Conservation (phyloP, 495 filamentous ascomycete genomes). For the Talaromyces ruber region DNA sequence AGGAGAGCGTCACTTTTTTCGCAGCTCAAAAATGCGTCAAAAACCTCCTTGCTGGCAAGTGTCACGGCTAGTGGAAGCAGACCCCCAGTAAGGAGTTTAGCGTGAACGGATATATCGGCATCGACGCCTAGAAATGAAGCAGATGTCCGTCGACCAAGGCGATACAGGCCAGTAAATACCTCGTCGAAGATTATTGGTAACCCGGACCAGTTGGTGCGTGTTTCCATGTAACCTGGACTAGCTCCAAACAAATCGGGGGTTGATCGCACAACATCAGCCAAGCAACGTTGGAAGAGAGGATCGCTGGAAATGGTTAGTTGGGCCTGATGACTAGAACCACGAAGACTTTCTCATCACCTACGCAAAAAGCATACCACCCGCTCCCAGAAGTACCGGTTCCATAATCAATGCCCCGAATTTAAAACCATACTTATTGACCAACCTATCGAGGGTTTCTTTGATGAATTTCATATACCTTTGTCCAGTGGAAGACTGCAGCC, state of each 20-base stretch:
- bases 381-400: slow-evolving; percentile 67
- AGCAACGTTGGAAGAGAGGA: slow-evolving; percentile 64
- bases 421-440: slow-evolving; percentile 42
- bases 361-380: slow-evolving; percentile 72
- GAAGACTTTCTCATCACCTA: slow-evolving; percentile 23
- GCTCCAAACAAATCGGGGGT: slow-evolving; percentile 39
- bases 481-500: slow-evolving; percentile 31
- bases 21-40: slow-evolving; percentile 54
- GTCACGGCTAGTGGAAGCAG: slow-evolving; percentile 67
- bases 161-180: slow-evolving; percentile 75
- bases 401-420: slow-evolving; percentile 68
- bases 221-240: slow-evolving; percentile 8
- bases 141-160: slow-evolving; percentile 57
- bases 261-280: slow-evolving; percentile 53
- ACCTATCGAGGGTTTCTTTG: slow-evolving; percentile 33
- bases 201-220: slow-evolving; percentile 48
- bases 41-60: slow-evolving; percentile 61
- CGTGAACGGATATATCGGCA: slow-evolving; percentile 66
- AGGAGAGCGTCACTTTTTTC: slow-evolving; percentile 66
- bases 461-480: slow-evolving; percentile 52
- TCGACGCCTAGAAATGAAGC: slow-evolving; percentile 56
- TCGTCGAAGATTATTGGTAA: slow-evolving; percentile 72
- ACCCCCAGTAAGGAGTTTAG: slow-evolving; percentile 72
- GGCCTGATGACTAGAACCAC: background rate
- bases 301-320: slow-evolving; percentile 40